phyloP scores from a whole-genome alignment of 352 stramenopile species.

The Phytophthora cactorum region DNA sequence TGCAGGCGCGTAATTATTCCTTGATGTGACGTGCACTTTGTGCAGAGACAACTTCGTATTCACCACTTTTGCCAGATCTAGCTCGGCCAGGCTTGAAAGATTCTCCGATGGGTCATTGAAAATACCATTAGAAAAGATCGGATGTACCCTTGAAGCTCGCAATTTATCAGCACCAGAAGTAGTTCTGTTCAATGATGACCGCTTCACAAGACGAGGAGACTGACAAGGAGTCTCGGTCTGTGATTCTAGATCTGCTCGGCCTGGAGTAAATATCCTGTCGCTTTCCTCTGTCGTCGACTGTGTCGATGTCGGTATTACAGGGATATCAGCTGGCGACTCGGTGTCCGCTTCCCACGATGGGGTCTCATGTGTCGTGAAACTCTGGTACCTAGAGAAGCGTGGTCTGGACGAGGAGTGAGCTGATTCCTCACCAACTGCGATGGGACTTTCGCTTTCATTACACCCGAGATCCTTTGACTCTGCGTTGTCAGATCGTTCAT shows the following conservation, averaged over 20 bases:
- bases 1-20: slow-evolving; percentile 4
- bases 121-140: slow-evolving; percentile 12
- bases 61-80: slow-evolving; percentile 6
- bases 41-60: slow-evolving; percentile 29
- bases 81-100: slow-evolving; percentile 1
- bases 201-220: slow-evolving; percentile 10
- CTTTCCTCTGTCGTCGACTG: slow-evolving; percentile 1
- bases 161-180: slow-evolving; percentile 2
- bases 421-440: slow-evolving; percentile 1
- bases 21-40: slow-evolving; percentile 21
- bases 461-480: background rate
- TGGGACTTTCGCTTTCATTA: slow-evolving; percentile 1
- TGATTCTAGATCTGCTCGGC: background rate
- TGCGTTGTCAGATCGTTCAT: slow-evolving; percentile 5
- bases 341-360: slow-evolving; percentile 1
- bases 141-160: slow-evolving; percentile 21
- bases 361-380: slow-evolving; percentile 3
- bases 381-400: slow-evolving; percentile 9
- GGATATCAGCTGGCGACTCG: background rate
- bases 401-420: background rate
- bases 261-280: slow-evolving; percentile 3
- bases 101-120: slow-evolving; percentile 15
- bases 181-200: slow-evolving; percentile 18
- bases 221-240: background rate
- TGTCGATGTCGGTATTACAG: slow-evolving; percentile 1